Conservation (phyloP, 192 early-diverging fungal species). For the Podila verticillata region DNA sequence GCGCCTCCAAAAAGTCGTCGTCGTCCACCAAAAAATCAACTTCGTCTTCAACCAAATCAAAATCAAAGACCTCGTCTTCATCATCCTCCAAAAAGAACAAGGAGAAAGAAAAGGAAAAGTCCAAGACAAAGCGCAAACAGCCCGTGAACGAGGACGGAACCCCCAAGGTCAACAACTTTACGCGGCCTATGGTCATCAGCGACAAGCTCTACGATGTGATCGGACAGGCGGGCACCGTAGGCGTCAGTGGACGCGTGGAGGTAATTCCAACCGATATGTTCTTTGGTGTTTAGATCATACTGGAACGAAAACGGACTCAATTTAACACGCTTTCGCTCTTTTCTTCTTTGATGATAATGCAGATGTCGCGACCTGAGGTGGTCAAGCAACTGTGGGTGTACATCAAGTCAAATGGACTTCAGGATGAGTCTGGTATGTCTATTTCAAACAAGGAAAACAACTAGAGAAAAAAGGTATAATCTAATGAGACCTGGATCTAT, state of each 20-base stretch:
- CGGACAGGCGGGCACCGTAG: constrained; percentile 43
- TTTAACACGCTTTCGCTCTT: neutral
- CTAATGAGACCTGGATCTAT: too few relatives aligned
- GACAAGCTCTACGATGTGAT: constrained; percentile 50
- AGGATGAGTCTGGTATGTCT: constrained; percentile 54
- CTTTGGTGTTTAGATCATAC: neutral
- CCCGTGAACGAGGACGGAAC: constrained; percentile 56
- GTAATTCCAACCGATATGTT: constrained; percentile 21
- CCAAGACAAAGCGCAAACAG: constrained; percentile 50
- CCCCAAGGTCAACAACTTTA: constrained; percentile 25
- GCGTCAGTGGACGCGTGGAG: constrained; percentile 56
- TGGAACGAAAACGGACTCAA: neutral
- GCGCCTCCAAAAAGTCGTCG: neutral
- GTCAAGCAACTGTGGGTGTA: constrained; percentile 70
- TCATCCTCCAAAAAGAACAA: constrained; percentile 13
- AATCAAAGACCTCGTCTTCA: constrained; percentile 7
- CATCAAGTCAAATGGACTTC: constrained; percentile 66
- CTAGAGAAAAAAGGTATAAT: neutral
- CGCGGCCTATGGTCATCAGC: constrained; percentile 28
- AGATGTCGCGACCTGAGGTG: constrained; percentile 68
- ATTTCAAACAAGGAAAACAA: neutral
- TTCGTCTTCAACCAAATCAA: constrained; percentile 3
- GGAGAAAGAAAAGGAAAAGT: constrained; percentile 11
- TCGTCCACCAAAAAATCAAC: too few relatives aligned
- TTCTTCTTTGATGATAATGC: neutral